Conservation (phyloP, 2,329 filamentous ascomycete species). For the Colletotrichum godetiae region DNA sequence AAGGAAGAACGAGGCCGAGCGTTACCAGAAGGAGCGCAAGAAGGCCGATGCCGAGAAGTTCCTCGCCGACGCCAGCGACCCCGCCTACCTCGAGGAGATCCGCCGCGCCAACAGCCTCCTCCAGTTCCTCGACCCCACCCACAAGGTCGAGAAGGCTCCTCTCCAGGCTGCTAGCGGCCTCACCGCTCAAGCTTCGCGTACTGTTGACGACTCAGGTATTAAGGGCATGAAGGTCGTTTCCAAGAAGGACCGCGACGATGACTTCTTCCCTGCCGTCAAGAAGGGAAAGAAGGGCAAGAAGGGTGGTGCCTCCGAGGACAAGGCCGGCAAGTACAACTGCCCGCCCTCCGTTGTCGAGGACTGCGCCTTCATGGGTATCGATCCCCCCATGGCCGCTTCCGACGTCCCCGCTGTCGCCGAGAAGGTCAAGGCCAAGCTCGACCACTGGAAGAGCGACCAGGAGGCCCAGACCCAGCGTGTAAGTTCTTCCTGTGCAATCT, state of each 20-base stretch:
- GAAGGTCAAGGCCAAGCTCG: slow-evolving; percentile 92
- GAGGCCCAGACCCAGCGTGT: slow-evolving; percentile 90
- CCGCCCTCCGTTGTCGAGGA: slow-evolving; percentile 94
- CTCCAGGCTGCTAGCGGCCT: slow-evolving; percentile 77
- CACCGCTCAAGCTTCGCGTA: slow-evolving; percentile 82
- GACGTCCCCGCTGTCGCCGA: slow-evolving; percentile 85
- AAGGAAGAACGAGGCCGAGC: slow-evolving; percentile 83
- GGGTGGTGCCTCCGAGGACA: slow-evolving; percentile 62
- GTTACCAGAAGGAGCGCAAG: slow-evolving; percentile 76
- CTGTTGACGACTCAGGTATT: slow-evolving; percentile 83
- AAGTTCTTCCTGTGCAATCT: slow-evolving; percentile 49
- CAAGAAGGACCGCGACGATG: slow-evolving; percentile 90
- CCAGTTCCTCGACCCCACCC: slow-evolving; percentile 86
- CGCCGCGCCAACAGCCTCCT: slow-evolving; percentile 88
- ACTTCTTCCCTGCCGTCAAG: slow-evolving; percentile 83
- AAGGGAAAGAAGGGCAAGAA: slow-evolving; percentile 93
- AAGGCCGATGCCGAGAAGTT: slow-evolving; percentile 81
- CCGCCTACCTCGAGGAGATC: slow-evolving; percentile 93
- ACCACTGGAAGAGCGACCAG: slow-evolving; percentile 92
- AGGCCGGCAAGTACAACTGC: slow-evolving; percentile 74
- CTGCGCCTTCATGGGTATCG: slow-evolving; percentile 83
- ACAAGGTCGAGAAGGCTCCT: slow-evolving; percentile 73
- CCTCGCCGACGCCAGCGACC: slow-evolving; percentile 84
- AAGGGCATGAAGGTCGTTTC: slow-evolving; percentile 86
- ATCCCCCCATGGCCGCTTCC: slow-evolving; percentile 86